Evolutionary conservation across 1,284 basidiomycete genomes (phyloP).

Genomic region (Rugosomyces carneus): DNA sequence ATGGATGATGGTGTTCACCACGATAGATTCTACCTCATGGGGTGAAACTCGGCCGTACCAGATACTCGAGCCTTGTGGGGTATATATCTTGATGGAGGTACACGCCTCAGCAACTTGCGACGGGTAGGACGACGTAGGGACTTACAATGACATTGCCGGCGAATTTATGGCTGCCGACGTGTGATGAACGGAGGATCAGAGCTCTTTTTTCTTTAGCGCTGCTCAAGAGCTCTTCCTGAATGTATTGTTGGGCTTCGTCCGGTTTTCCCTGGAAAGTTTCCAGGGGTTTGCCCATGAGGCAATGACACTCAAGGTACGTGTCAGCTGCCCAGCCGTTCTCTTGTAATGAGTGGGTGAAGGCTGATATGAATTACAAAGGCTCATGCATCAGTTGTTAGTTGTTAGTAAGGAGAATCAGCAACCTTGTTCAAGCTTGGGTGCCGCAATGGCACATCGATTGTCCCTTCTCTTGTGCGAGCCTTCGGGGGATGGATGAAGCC

Average conservation of each 20-base stretch:
- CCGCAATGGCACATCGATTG: constrained; percentile 83
- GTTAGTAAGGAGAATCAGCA: constrained; percentile 15
- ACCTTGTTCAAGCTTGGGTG: constrained; percentile 77
- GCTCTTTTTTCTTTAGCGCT: constrained; percentile 49
- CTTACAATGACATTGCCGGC: constrained; percentile 87
- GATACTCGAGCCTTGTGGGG: constrained; percentile 76
- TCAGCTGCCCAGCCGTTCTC: constrained; percentile 69
- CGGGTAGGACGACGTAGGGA: constrained; percentile 7
- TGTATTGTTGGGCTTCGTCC: constrained; percentile 33
- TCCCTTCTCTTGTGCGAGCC: constrained; percentile 91
- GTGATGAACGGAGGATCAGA: constrained; percentile 81
- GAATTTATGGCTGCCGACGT: constrained; percentile 88
- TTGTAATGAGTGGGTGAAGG: constrained; percentile 56
- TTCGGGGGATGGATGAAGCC: constrained; percentile 25
- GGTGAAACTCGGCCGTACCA: constrained; percentile 95
- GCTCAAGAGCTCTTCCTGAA: constrained; percentile 44
- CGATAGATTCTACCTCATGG: constrained; percentile 82
- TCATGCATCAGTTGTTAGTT: neutral
- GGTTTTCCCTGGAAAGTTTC: constrained; percentile 44
- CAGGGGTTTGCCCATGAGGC: constrained; percentile 45
- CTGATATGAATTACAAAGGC: constrained; percentile 28
- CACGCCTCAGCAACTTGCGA: neutral
- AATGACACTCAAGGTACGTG: constrained; percentile 66
- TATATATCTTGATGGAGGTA: constrained; percentile 60
- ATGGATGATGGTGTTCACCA: constrained; percentile 78